These are phyloP conservation scores for Tarenaya hassleriana DNA, from an alignment of 345 rosid genomes.

Conservation along the genomic window DNA sequence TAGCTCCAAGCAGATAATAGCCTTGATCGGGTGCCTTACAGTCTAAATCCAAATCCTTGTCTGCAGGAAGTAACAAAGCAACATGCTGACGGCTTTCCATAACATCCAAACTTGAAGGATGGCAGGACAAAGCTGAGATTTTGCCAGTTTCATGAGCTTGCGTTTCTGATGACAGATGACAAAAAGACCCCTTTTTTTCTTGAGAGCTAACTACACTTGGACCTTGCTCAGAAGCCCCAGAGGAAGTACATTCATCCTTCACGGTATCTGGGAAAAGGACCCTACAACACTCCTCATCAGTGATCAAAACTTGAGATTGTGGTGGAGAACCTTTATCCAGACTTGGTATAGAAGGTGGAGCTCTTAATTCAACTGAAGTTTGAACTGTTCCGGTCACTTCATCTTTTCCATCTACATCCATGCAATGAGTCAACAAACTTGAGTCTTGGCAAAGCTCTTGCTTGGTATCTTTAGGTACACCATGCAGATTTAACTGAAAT, in stretches of 20 bases:
- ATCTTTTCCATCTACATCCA: constrained; percentile 35
- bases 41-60: constrained; percentile 28
- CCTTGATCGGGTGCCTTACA: constrained; percentile 35
- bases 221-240: constrained; percentile 35
- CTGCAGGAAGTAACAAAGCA: constrained; percentile 32
- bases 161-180: constrained; percentile 32
- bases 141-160: constrained; percentile 37
- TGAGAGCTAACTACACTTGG: constrained; percentile 31
- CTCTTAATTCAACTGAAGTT: constrained; percentile 35
- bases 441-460: constrained; percentile 44
- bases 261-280: constrained; percentile 59
- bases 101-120: constrained; percentile 39
- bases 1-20: constrained; percentile 35
- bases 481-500: constrained; percentile 40
- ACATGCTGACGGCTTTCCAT: constrained; percentile 31
- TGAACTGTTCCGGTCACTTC: constrained; percentile 40
- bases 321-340: constrained; percentile 31
- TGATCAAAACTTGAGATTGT: constrained; percentile 49
- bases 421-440: constrained; percentile 36
- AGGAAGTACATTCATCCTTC: constrained; percentile 33
- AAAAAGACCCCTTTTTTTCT: constrained; percentile 33
- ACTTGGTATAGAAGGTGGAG: constrained; percentile 41
- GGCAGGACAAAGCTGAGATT: constrained; percentile 33
- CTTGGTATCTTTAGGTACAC: constrained; percentile 39
- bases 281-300: constrained; percentile 89